These are phyloP conservation scores for Aspergillus novofumigatus DNA, from an alignment of 2,329 filamentous ascomycete species.

Conservation along the genomic window DNA sequence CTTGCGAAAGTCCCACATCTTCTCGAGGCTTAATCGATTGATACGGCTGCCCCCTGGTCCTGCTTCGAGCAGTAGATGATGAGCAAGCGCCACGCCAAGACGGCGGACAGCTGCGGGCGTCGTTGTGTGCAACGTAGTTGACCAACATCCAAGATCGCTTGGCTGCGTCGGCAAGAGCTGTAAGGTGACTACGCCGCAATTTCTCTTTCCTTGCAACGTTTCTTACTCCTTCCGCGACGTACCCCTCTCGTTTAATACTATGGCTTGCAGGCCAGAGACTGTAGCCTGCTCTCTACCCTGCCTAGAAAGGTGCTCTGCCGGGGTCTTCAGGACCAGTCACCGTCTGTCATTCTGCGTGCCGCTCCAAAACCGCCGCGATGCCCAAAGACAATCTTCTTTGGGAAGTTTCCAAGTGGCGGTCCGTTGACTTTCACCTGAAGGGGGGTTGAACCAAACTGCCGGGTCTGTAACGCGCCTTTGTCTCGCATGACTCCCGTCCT, in stretches of 20 bases:
- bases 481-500: constrained; percentile 8
- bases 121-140: constrained; percentile 7
- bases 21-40: constrained; percentile 5
- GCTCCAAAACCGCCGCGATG: constrained; percentile 17
- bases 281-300: not conserved
- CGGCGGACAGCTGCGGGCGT: constrained; percentile 20
- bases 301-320: not conserved
- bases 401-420: constrained; percentile 9
- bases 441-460: constrained; percentile 26
- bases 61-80: not conserved
- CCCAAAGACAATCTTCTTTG: constrained; percentile 8
- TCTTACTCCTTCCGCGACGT: not conserved
- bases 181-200: constrained; percentile 22
- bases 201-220: not conserved
- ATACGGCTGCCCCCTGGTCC: not conserved
- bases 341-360: constrained; percentile 9
- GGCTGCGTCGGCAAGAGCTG: constrained; percentile 6
- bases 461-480: constrained; percentile 20
- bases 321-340: constrained; percentile 1
- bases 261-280: not conserved
- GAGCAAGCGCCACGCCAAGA: constrained; percentile 33
- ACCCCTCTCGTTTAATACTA: not conserved
- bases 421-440: constrained; percentile 16
- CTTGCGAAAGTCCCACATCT: not conserved
- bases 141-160: constrained; percentile 6